phyloP scores from a whole-genome alignment of 1,284 basidiomycete genomes.

The Erythrobasidium hasegawianum region DNA sequence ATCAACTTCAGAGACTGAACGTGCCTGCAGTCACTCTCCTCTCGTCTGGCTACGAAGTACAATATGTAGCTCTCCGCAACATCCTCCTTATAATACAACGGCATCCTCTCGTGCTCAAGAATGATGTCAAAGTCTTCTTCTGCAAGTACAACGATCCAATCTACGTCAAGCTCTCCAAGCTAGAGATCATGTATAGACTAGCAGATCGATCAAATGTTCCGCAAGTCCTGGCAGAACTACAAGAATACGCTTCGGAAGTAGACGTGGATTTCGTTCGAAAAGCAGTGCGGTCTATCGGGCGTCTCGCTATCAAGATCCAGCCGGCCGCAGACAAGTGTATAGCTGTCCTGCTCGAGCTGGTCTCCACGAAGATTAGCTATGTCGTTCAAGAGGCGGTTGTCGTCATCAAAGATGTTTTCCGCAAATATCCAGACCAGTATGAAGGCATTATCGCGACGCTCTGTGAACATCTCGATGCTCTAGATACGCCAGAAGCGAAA shows the following conservation, averaged over 20 bases:
- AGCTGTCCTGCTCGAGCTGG: constrained; percentile 74
- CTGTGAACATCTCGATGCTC: constrained; percentile 82
- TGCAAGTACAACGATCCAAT: constrained; percentile 99
- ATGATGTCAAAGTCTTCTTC: constrained; percentile 98
- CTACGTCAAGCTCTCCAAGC: constrained; percentile 96
- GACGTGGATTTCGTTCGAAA: constrained; percentile 98
- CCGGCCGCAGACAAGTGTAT: constrained; percentile 85
- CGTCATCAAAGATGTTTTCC: constrained; percentile 97
- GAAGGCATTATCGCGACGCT: constrained; percentile 90
- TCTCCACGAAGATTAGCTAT: constrained; percentile 91
- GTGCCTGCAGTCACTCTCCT: constrained; percentile 76
- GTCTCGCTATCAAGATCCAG: constrained; percentile 94
- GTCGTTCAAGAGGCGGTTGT: constrained; percentile 97
- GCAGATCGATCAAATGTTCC: constrained; percentile 84
- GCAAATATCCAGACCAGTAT: constrained; percentile 93
- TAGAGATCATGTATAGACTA: constrained; percentile 97
- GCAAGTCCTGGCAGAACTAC: constrained; percentile 87
- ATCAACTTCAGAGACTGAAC: too few species aligned
- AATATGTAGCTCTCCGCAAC: constrained; percentile 95
- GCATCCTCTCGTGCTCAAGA: constrained; percentile 78
- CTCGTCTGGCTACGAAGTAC: constrained; percentile 94
- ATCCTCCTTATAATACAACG: constrained; percentile 95
- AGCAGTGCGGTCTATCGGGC: constrained; percentile 91
- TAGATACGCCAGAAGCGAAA: constrained; percentile 95
- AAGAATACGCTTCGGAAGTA: constrained; percentile 97